Base-by-base conservation (phyloP, 2,329 filamentous ascomycete genomes). In the Teratosphaeria viscida region DNA sequence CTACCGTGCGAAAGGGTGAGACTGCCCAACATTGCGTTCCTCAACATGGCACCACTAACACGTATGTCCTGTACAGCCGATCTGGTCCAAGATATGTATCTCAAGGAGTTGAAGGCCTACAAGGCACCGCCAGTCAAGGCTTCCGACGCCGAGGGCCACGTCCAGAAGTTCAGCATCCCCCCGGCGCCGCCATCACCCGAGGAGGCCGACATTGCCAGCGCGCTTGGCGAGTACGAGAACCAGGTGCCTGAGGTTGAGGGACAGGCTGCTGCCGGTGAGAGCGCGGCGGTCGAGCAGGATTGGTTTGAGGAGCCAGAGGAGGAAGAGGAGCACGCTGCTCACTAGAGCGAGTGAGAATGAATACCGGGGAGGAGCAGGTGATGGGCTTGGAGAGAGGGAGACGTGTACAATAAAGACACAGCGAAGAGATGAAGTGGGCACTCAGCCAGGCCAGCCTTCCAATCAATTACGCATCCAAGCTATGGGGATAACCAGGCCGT, bases 41-140 rank as follows among this genome's bases (percentile, higher is more conserved):
- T 19, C 10, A 23, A 23, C 6, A 26, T 52, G 7, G 43, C 43
- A 43, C 54, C 64, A 55, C 64, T 62, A 62, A 29, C 16, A 23
- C 47, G 5, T 11, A 6, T 5, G 6, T 49, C 16, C 2, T n/a
- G 19, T 19, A 29, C 62, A 97, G 94, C 90, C 85, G 94, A 99
- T 78, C 85, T 96, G 72, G 90, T 99, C 71, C 94, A 97, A 80
- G 92, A 97, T 76, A 85, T 99, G 74, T 99, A 99, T 83, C 86
- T 99, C 70, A 88, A 87, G 77, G 92, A 97, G 79, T 86, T 99
- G 74, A 94, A 92, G 81, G 85, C 85, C 78, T 97, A 96, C 88
- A 97, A 97, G 85, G 81, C 86, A 65, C 81, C 89, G 60, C 81
- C 85, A 67, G 75, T 92, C 79, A 96, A 96, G 83, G 82, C 90